Base-by-base conservation (phyloP, 164 flowering plant species). In the Tetrastigma voinierianum region DNA sequence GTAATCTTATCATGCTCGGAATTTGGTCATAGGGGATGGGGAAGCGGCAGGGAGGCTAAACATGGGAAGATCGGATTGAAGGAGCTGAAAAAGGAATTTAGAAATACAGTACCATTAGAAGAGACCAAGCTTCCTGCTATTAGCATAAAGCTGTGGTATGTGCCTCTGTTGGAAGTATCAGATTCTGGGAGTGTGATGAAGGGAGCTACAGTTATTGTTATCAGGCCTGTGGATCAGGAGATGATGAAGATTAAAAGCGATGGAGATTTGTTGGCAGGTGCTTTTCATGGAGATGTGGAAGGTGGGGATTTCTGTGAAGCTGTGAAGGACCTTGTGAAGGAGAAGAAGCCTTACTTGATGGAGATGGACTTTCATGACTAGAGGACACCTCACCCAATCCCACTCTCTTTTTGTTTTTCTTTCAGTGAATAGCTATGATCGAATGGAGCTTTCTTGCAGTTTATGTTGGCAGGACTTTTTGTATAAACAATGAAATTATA, bases 41-140 rank as follows among this genome's bases (percentile, higher is more conserved):
- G 72, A 75, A 71, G 47, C 95, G 83, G n/a, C n/a, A 48, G 95
- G 91, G 53, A 78, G 64, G 65, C 56, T 89, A 46, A 59, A 70
- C 12, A 82, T 84, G 66, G 7, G 74, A 62, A 20, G 87, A 77
- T 12, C 80, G 84, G 59, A n/a, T 32, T 85, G 23, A 56, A 23
- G 20, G 82, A 83, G 66, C 32, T 82, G 61, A 56, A 59, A 1
- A 0, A 44, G 55, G 1, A 9, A n/a, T n/a, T n/a, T 51, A n/a
- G 12, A 10, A 0, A 32, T 2, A 7, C 40, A 7, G 40, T 13
- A 12, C 0, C 55, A 21, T 1, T 20, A 49, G 68, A 59, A 55
- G 68, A 79, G 69, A 76, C 55, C 12, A 48, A 13, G 17, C 59
- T 83, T 18, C 86, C 86, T 3, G 74, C 72, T 5, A 4, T 76